These are phyloP conservation scores for Malus asiatica DNA, from an alignment of 306 rosid species.

Conservation along the genomic window DNA sequence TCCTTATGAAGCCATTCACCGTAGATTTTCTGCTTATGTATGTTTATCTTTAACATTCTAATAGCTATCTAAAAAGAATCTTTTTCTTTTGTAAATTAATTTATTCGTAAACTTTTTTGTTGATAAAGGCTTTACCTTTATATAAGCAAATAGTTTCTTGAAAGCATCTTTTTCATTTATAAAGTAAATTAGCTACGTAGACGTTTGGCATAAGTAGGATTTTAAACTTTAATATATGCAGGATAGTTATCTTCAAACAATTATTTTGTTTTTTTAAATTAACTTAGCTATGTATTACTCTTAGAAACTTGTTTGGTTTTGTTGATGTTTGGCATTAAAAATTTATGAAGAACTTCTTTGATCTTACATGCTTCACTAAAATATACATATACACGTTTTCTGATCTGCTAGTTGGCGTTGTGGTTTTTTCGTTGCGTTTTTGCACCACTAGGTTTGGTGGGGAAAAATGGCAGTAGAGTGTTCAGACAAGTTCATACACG, in stretches of 20 bases:
- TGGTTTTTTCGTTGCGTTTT: background rate
- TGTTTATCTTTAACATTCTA: background rate
- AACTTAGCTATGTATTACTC: background rate
- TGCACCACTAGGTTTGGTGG: background rate
- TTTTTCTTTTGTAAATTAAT: background rate
- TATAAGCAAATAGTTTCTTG: background rate
- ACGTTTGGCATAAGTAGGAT: background rate
- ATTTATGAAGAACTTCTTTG: background rate
- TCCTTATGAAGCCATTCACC: background rate
- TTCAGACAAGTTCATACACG: no score
- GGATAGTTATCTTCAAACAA: background rate
- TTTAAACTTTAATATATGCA: background rate
- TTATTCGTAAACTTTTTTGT: background rate
- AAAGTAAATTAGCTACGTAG: background rate
- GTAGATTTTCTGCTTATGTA: background rate
- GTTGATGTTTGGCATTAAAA: background rate
- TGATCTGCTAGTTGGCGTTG: background rate
- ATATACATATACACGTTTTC: background rate
- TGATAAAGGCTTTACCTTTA: background rate
- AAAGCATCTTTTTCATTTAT: background rate
- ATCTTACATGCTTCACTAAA: background rate
- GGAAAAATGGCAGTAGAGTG: background rate
- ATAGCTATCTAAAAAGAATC: background rate
- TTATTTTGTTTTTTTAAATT: background rate
- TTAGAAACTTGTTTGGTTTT: background rate